A percentile compares a stretch with the other conserved stretches of the same genome.
phyloP scores from a whole-genome alignment of 305 asterid genomes.

The Rubia tinctorum region DNA sequence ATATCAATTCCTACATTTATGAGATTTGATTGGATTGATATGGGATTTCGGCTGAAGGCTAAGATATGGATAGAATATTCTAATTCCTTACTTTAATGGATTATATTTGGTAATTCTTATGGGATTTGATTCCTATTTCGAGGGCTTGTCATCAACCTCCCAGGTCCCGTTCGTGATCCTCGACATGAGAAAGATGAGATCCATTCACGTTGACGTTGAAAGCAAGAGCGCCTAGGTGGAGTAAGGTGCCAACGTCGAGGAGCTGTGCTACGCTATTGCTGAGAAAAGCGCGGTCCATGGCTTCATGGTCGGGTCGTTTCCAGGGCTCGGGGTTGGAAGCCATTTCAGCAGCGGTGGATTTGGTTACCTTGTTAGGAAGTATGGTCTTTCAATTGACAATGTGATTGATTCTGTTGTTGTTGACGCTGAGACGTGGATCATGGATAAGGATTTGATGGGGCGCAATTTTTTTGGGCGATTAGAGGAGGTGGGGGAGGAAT shows the following conservation, averaged over 20 bases:
- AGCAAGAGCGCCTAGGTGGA: constrained; percentile 1
- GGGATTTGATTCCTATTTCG: no score
- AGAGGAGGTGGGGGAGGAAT: constrained; percentile 3
- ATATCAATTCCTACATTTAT: no score
- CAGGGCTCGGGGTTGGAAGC: neutral
- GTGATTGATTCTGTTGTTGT: neutral
- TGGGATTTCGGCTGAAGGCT: no score
- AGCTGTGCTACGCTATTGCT: neutral
- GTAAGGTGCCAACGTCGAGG: neutral
- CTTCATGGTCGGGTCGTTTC: neutral
- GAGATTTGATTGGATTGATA: no score
- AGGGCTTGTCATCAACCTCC: neutral
- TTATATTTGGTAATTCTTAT: no score
- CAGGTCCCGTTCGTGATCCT: neutral
- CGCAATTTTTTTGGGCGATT: neutral
- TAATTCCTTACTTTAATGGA: no score
- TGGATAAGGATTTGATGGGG: neutral
- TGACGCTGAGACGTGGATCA: neutral
- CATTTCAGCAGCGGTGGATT: constrained; percentile 5
- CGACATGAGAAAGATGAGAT: neutral
- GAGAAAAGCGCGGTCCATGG: neutral
- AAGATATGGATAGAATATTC: no score
- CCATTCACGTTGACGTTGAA: neutral
- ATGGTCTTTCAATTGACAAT: neutral
- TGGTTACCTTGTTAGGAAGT: neutral